These are phyloP conservation scores for Fusarium poae DNA, from an alignment of 2,329 filamentous ascomycete genomes.

Conservation along the genomic window DNA sequence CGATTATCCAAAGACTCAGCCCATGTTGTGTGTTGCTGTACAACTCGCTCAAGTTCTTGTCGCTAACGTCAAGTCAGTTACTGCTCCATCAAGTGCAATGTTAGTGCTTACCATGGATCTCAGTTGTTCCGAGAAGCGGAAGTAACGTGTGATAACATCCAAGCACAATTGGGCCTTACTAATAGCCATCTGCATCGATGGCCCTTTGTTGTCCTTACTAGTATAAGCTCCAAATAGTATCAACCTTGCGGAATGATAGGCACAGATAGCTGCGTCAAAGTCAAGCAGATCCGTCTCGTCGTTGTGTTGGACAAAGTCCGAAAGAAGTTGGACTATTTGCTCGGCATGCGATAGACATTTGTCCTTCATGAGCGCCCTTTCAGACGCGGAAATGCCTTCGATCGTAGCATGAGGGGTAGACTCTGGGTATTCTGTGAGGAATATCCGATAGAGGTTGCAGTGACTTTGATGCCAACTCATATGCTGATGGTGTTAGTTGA, in stretches of 20 bases:
- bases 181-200: conserved; percentile 48
- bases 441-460: conserved; percentile 60
- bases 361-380: conserved; percentile 45
- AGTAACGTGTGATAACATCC: conserved; percentile 48
- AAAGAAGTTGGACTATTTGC: conserved; percentile 53
- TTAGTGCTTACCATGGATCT: conserved; percentile 41
- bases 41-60: conserved; percentile 47
- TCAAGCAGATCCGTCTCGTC: conserved; percentile 52
- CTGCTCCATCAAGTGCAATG: fast-evolving
- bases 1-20: conserved; percentile 43
- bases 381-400: conserved; percentile 48
- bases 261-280: conserved; percentile 59
- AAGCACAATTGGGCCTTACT: conserved; percentile 46
- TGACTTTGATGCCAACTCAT: conserved; percentile 58
- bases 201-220: conserved; percentile 42
- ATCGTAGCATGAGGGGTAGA: conserved; percentile 53
- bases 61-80: conserved; percentile 21
- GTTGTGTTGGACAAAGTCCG: conserved; percentile 53
- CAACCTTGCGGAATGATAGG: conserved; percentile 57
- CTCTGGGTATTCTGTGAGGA: conserved; percentile 57
- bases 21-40: conserved; percentile 46
- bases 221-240: conserved; percentile 53
- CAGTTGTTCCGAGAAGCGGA: conserved; percentile 47
- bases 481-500: conserved; percentile 29
- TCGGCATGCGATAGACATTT: conserved; percentile 57